phyloP scores from a whole-genome alignment of 192 early-diverging fungal genomes.

The Backusella morwellensis region DNA sequence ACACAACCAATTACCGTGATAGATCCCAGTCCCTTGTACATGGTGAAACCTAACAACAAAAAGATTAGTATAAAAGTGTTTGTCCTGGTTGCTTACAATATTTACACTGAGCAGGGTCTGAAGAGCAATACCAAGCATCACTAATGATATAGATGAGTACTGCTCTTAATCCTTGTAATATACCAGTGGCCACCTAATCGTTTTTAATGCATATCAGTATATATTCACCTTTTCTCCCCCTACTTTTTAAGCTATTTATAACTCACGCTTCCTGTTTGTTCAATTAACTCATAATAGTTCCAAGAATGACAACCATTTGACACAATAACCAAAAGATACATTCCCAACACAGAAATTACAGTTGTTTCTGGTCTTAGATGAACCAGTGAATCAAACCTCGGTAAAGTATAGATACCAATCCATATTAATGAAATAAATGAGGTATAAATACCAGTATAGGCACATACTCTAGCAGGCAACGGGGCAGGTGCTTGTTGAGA shows the following conservation, averaged over 20 bases:
- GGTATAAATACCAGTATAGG: conserved; percentile 45
- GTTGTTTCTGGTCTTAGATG: conserved; percentile 15
- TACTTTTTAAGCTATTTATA: background rate
- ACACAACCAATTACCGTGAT: conserved; percentile 55
- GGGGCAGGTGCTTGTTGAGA: conserved; percentile 40
- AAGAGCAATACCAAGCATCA: conserved; percentile 53
- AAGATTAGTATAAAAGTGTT: background rate
- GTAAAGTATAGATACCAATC: conserved; percentile 50
- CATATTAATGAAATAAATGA: conserved; percentile 43
- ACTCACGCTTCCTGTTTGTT: conserved; percentile 47
- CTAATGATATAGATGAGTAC: conserved; percentile 58
- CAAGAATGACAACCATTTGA: conserved; percentile 48
- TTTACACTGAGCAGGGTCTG: conserved; percentile 52
- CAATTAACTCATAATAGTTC: conserved; percentile 56
- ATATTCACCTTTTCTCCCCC: background rate
- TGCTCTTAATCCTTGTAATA: conserved; percentile 54
- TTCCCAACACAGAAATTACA: conserved; percentile 28
- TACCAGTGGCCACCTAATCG: conserved; percentile 47
- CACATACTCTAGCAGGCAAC: conserved; percentile 50
- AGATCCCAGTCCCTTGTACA: conserved; percentile 52
- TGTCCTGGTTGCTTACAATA: background rate
- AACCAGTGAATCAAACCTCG: conserved; percentile 45
- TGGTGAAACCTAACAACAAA: conserved; percentile 42
- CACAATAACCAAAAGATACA: conserved; percentile 43
- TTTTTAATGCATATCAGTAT: background rate